These are phyloP conservation scores for Thalassiosira sp. DNA, from an alignment of 352 stramenopile genomes.

Conservation along the genomic window DNA sequence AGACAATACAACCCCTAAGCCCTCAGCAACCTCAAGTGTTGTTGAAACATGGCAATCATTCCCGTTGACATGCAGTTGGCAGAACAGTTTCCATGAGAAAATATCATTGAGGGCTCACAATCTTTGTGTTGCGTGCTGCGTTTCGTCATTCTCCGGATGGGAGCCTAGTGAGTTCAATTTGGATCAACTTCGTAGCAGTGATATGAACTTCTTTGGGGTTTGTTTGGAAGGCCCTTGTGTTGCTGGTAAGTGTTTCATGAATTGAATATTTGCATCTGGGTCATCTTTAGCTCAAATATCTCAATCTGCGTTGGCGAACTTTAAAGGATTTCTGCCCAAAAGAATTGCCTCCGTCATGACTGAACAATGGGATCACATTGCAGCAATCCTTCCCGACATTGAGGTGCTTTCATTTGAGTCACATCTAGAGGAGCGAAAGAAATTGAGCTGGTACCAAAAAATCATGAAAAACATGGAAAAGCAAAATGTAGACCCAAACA, in stretches of 20 bases:
- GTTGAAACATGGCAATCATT: conserved; percentile 41
- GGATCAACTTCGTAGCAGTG: conserved; percentile 50
- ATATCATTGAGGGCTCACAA: conserved; percentile 73
- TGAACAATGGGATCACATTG: conserved; percentile 60
- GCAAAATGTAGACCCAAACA: conserved; percentile 26
- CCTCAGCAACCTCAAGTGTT: not conserved
- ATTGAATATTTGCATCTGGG: not conserved
- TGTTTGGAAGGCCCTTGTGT: conserved; percentile 53
- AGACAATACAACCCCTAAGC: conserved; percentile 13
- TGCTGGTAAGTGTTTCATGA: conserved; percentile 30
- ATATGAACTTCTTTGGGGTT: conserved; percentile 73
- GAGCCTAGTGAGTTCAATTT: conserved; percentile 70
- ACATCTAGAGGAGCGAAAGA: conserved; percentile 43
- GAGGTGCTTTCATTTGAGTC: conserved; percentile 43
- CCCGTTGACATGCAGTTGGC: conserved; percentile 66
- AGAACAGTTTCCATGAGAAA: conserved; percentile 48
- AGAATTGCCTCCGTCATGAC: conserved; percentile 34
- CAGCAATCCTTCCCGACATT: conserved; percentile 48
- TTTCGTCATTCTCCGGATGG: conserved; percentile 81
- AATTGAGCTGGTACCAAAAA: conserved; percentile 61
- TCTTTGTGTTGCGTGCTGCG: conserved; percentile 72
- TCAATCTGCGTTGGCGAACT: not conserved
- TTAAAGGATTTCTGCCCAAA: conserved; percentile 38
- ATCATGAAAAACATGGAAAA: conserved; percentile 50
- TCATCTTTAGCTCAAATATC: not conserved